Percentiles rank a stretch among this genome's conserved stretches.
These are phyloP conservation scores for Tetraselmis striata DNA, from an alignment of 139 green algal genomes.

Conservation along the genomic window DNA sequence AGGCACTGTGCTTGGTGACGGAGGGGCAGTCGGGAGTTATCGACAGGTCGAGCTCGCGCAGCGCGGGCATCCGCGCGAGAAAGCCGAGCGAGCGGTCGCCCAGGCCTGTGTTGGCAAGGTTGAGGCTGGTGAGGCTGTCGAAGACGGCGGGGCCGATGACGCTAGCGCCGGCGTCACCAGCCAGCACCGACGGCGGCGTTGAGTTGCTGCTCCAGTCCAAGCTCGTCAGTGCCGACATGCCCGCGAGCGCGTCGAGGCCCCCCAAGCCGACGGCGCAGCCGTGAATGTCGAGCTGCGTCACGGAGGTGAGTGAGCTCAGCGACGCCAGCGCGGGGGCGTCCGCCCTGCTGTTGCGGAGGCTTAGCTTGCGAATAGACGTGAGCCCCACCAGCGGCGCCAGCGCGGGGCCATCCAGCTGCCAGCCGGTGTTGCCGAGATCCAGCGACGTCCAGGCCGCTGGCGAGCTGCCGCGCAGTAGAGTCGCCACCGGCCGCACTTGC, in stretches of 20 bases:
- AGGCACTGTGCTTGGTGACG: not conserved
- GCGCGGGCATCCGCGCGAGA: not conserved
- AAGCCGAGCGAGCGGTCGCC: not conserved
- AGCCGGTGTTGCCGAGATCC: not conserved
- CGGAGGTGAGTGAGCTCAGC: not conserved
- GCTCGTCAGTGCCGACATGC: not conserved
- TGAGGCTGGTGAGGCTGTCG: not conserved
- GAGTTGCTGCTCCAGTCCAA: not conserved
- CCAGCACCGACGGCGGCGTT: too few species aligned
- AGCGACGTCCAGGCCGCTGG: not conserved
- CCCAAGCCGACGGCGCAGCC: not conserved
- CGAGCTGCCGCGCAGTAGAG: not conserved
- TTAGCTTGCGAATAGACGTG: not conserved
- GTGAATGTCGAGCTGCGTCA: not conserved
- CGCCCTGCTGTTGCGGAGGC: not conserved
- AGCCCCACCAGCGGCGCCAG: not conserved
- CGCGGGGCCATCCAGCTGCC: not conserved
- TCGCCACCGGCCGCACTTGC: not conserved
- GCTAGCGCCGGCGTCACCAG: too few species aligned
- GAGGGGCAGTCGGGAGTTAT: not conserved
- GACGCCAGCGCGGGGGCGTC: not conserved
- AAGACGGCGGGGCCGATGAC: too few species aligned
- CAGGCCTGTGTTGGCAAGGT: not conserved
- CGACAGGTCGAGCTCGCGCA: not conserved
- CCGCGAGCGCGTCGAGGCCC: not conserved